Evolutionary conservation across 208 protist species (phyloP).

Genomic region (Acanthamoeba healyi): DNA sequence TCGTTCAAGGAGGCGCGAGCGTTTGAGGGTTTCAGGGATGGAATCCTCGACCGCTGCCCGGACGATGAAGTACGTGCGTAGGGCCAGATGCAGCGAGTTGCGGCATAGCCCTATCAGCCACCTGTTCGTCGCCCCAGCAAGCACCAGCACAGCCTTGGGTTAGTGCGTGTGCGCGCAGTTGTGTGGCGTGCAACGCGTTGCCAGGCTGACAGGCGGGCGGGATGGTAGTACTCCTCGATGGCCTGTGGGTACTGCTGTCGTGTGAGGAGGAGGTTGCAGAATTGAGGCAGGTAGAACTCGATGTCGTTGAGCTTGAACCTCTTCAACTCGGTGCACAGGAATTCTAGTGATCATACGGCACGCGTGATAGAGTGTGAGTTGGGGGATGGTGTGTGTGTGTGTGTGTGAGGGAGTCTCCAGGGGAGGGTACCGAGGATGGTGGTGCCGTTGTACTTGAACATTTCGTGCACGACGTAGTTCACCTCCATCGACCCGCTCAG

Average conservation of each 20-base stretch:
- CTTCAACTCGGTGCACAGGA: background rate
- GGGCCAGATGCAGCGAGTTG: constrained; percentile 1
- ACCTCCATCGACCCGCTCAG: background rate
- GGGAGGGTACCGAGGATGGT: background rate
- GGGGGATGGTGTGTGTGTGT: background rate
- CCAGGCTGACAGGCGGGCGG: too few species aligned
- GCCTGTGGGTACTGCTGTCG: background rate
- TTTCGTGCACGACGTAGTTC: constrained; percentile 14
- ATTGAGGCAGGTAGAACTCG: constrained; percentile 51
- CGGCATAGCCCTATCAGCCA: background rate
- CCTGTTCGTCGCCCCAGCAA: background rate
- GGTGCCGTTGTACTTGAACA: constrained; percentile 32
- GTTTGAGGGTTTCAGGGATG: background rate
- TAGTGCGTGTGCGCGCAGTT: background rate
- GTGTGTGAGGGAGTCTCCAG: too few species aligned
- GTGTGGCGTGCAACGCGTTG: background rate
- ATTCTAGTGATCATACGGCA: background rate
- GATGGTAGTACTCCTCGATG: constrained; percentile 8
- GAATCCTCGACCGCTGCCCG: background rate
- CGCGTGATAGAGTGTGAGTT: background rate
- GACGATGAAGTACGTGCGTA: constrained; percentile 18
- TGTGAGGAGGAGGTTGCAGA: constrained; percentile 34
- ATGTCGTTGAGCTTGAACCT: constrained; percentile 20
- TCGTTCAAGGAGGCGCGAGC: background rate
- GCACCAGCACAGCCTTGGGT: background rate